Percentiles rank a stretch among this genome's conserved stretches.
Evolutionary conservation across 495 filamentous ascomycete genomes (phyloP).

Genomic region (Aspergillus haitiensis): DNA sequence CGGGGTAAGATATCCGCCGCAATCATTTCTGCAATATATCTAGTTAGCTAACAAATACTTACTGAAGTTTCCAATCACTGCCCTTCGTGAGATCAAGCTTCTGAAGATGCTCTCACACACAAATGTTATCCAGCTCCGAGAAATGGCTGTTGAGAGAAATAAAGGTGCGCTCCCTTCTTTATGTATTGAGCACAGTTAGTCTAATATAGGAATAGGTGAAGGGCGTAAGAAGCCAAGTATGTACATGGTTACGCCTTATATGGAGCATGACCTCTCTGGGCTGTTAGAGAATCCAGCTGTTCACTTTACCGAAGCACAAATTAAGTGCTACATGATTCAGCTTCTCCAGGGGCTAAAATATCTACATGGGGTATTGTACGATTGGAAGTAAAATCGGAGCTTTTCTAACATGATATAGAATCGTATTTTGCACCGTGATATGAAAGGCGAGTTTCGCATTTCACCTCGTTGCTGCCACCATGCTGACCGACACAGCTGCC

Average conservation of each 20-base stretch:
- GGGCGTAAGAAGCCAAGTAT: conserved; percentile 82
- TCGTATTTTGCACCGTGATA: conserved; percentile 90
- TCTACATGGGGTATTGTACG: conserved; percentile 67
- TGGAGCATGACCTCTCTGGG: conserved; percentile 97
- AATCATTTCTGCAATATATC: background rate
- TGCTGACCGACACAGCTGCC: conserved; percentile 61
- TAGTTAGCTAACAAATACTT: conserved; percentile 16
- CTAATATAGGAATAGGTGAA: conserved; percentile 50
- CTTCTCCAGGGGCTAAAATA: conserved; percentile 87
- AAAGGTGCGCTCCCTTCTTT: conserved; percentile 46
- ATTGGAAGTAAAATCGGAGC: background rate
- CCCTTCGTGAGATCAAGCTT: conserved; percentile 96
- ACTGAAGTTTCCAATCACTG: conserved; percentile 88
- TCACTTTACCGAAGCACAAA: conserved; percentile 80
- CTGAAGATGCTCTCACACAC: conserved; percentile 88
- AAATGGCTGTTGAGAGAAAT: conserved; percentile 90
- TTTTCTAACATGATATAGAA: conserved; percentile 45
- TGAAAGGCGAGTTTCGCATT: conserved; percentile 64
- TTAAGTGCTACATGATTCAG: conserved; percentile 97
- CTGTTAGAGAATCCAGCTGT: conserved; percentile 93
- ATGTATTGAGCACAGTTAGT: background rate
- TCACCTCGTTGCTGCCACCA: background rate
- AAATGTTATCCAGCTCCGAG: conserved; percentile 84
- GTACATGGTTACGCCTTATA: conserved; percentile 99
- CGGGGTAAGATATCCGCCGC: conserved; percentile 57